Percentiles rank a stretch among this genome's conserved stretches.
Conservation (phyloP, 2,329 filamentous ascomycete species). For the Aspergillus costaricaensis region DNA sequence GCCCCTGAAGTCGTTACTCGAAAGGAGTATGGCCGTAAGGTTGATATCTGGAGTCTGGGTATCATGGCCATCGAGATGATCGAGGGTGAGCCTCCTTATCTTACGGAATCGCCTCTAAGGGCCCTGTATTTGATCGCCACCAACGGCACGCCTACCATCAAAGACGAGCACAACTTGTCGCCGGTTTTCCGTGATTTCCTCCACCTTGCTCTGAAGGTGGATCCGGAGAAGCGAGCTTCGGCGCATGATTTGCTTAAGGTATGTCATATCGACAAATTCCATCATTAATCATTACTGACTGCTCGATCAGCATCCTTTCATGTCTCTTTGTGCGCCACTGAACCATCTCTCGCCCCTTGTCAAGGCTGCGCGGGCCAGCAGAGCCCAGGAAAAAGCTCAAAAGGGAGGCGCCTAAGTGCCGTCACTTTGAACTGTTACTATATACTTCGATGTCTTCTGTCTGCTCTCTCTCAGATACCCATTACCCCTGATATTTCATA, state of each 20-base stretch:
- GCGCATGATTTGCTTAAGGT: constrained; percentile 92
- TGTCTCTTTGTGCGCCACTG: constrained; percentile 73
- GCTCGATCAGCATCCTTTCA: constrained; percentile 69
- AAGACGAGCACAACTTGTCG: constrained; percentile 82
- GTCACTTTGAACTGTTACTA: constrained; percentile 25
- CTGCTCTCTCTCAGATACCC: constrained; percentile 32
- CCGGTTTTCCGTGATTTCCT: constrained; percentile 87
- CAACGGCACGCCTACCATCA: constrained; percentile 91
- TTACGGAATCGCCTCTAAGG: constrained; percentile 90
- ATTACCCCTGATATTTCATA: constrained; percentile 24
- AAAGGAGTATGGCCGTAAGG: constrained; percentile 97
- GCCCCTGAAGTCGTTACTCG: constrained; percentile 95
- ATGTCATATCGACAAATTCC: constrained; percentile 43
- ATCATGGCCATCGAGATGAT: constrained; percentile 99
- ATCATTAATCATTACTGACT: constrained; percentile 18
- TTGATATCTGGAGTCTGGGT: constrained; percentile 96
- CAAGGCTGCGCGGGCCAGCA: constrained; percentile 77
- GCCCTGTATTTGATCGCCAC: constrained; percentile 96
- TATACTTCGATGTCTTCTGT: constrained; percentile 32
- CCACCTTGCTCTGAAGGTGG: constrained; percentile 89
- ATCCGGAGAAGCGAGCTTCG: constrained; percentile 93
- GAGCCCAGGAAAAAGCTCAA: constrained; percentile 79
- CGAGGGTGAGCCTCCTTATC: constrained; percentile 93
- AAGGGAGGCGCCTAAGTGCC: constrained; percentile 52
- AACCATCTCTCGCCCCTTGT: constrained; percentile 83